Evolutionary conservation across 352 stramenopile species (phyloP), one percentile per base, ranked within the genome.

Genomic region (Elongisporangium prolatum): DNA sequence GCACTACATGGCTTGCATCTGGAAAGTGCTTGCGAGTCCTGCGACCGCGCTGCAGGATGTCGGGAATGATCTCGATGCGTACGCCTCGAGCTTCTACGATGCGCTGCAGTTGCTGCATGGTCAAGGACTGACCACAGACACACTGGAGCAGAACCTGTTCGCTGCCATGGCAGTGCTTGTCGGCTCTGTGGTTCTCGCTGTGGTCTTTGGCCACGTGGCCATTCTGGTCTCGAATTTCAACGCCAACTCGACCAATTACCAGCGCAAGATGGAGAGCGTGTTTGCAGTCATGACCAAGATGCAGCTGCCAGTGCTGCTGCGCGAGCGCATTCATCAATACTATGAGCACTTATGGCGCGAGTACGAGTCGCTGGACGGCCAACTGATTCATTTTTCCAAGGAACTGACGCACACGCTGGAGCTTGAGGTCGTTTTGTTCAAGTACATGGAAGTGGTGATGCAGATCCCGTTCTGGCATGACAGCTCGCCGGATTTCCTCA

Each of bases 261-360:
- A 81, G 54, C 72, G 74, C n/a, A 80, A 82, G 54, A 82, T 86
- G 75, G 75, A 81, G 52, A 65, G 65, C 2, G 65, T 86, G 0
- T 76, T 80, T 48, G 73, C 73, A 16, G 72, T 60, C 8, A 86
- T 84, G 75, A 63, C 55, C 54, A 81, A 87, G 56, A 73, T 84
- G 48, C 63, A 75, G 50, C 55, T 91, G 7, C 81, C 79, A 0
- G 34, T 57, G 0, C 62, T 67, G 0, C 40, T 91, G 20, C 67
- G 77, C 4, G 76, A 89, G 50, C 71, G 81, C 18, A 75, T 91
- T 37, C 76, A 87, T 34, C 74, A 87, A 48, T 89, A 88, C 38
- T 91, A 85, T 54, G 75, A 81, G 52, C 79, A 89, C 53, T 50
- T 89, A 13, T 88, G 75, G 74, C 61, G 67, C 25, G 75, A 91